Evolutionary conservation across 192 early-diverging fungal species (phyloP), one percentile per base, ranked within the genome.

Genomic region (Podila minutissima): DNA sequence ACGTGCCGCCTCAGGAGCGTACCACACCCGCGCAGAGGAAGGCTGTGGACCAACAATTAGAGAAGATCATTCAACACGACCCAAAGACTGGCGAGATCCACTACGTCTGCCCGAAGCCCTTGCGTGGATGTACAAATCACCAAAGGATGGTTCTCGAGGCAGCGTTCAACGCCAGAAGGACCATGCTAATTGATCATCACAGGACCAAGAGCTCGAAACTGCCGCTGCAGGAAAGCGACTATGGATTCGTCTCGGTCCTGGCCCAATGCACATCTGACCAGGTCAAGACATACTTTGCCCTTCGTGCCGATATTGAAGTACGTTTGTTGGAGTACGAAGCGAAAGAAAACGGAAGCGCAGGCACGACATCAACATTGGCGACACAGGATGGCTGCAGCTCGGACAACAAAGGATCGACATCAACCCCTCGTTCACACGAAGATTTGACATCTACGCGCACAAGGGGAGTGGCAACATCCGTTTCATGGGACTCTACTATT

Each of bases 231-330:
- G 66, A 67, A 9, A 61, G 63, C 8, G 73, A 67, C 22, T 55
- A 38, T 19, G 73, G 62, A 33, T 74, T 74, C 35, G 24, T 68
- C 19, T 59, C 66, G 8, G 49, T 29, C 24, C 17, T 63, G 3
- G 51, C 66, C 9, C 49, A 49, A 19, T 28, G 35, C 17, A 62
- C 58, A 2, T 12, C 41, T 12, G 0, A 65, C 24, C n/a, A 22
- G 8, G 49, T 32, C 28, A 59, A 53, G 17, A 17, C 46, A 10
- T 74, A 20, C 28, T 62, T 67, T 32, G 1, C 24, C 8, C 57
- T 59, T 22, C 51, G 37, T 7, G 26, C 2, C 26, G 33, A 50
- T 17, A 46, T 46, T 17, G 41, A 46, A 17, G 15, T 2, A 17
- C 13, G 41, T 17, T 46, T 46, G 41, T 46, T 46, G 26, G 15